Base-by-base conservation (phyloP, 352 stramenopile genomes). In the Pythium phragmiticola region DNA sequence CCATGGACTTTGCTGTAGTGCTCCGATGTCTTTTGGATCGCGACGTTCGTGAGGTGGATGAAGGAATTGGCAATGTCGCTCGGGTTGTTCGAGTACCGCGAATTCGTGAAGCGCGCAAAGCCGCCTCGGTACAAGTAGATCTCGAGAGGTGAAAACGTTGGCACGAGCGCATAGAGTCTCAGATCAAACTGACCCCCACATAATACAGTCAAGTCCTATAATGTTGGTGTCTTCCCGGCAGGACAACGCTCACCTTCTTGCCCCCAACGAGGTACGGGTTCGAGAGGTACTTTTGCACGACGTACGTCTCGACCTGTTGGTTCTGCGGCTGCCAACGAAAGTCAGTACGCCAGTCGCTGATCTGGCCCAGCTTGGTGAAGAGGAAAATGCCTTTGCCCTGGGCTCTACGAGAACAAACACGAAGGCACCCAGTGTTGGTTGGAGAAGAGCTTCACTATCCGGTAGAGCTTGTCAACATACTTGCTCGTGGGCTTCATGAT, bases 401-500 rank as follows among this genome's bases (percentile, higher is more conserved):
- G 0, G 86, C 88, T 78, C 82, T 93, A 23, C 6, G 17, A 41
- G 30, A 53, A 61, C 28, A 2, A 9, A 46, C 8, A 19, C 0
- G 1, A 19, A 46, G 39, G 6, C 39, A 21, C 13, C 39, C 39
- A 46, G 34, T 13, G 34, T 39, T 2, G 11, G 34, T 11, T 5
- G 4, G 26, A 30, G 26, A 5, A 30, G 26, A 30, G 26, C 26
- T 30, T 30, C 26, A 30, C 3, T 16, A 42, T 16, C 11, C 39
- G 3, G 1, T 21, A 21, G 14, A 19, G 39, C 13, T 46, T 33
- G n/a, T 50, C n/a, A 17, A 80, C 80, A 46, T 68, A 92, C 78
- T 90, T 96, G 46, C 94, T 93, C 23, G 97, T 97, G 9, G 94
- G 94, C 69, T 98, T 98, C 94, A 98, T 98, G 70, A 98, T 98